A percentile compares a stretch with the other conserved stretches of the same genome.
Conservation (phyloP, 352 stramenopile genomes). For the Globisporangium takayamanum region DNA sequence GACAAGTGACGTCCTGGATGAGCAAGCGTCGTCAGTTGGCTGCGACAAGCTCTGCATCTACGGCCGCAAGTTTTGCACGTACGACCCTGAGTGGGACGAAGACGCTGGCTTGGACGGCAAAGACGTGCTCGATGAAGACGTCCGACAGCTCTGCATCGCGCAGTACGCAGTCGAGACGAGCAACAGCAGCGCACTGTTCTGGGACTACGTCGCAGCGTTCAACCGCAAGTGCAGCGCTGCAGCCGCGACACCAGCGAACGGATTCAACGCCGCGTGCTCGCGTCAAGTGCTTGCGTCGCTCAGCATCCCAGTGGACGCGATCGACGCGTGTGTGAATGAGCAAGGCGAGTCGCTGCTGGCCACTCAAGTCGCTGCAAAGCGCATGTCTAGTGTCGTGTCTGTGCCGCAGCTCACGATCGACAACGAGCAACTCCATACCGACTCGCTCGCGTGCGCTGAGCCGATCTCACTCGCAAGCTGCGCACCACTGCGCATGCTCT, state of each 20-base stretch:
- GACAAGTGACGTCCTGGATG: not conserved
- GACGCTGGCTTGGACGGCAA: constrained; percentile 20
- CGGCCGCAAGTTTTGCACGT: constrained; percentile 22
- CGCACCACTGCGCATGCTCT: not conserved
- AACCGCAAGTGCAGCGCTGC: constrained; percentile 16
- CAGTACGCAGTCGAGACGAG: constrained; percentile 6
- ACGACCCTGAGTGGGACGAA: constrained; percentile 25
- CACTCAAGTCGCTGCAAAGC: constrained; percentile 13
- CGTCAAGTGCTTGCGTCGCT: not conserved
- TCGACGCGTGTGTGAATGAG: constrained; percentile 1
- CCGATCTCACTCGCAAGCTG: not conserved
- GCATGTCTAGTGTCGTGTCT: constrained; percentile 16
- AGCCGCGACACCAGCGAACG: constrained; percentile 1
- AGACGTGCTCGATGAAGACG: constrained; percentile 24
- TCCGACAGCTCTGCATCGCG: constrained; percentile 22
- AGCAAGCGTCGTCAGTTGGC: not conserved
- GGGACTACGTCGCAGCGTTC: constrained; percentile 19
- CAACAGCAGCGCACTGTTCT: constrained; percentile 18
- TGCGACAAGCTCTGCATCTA: constrained; percentile 22
- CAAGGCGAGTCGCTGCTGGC: not conserved
- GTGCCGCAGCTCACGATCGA: constrained; percentile 26
- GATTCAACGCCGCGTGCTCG: constrained; percentile 9
- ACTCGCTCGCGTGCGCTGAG: constrained; percentile 3
- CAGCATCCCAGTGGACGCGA: not conserved
- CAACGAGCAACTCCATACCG: constrained; percentile 16